A percentile compares a stretch with the other conserved stretches of the same genome.
phyloP scores from a whole-genome alignment of 352 stramenopile species.

The Pythium inflatum region DNA sequence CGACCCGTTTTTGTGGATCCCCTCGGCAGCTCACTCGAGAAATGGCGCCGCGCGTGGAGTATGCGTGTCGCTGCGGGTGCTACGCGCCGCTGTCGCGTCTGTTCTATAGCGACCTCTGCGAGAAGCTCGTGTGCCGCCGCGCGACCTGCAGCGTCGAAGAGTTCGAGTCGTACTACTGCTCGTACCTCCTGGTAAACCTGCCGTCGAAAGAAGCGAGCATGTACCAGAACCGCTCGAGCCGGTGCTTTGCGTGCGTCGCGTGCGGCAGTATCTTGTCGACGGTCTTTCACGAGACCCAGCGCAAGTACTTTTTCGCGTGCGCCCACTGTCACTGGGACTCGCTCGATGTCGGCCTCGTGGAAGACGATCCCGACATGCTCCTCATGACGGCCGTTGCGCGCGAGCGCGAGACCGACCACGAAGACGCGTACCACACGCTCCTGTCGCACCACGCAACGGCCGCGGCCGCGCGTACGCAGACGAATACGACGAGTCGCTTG shows the following conservation, averaged over 20 bases:
- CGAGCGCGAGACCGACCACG: constrained; percentile 71
- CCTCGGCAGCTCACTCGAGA: too few relatives aligned
- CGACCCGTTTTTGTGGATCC: too few relatives aligned
- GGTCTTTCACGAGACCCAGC: constrained; percentile 55
- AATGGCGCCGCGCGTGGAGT: constrained; percentile 61
- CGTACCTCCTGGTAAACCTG: constrained; percentile 83
- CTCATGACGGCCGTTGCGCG: constrained; percentile 78
- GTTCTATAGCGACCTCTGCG: constrained; percentile 80
- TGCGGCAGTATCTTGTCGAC: constrained; percentile 75
- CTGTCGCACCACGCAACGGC: constrained; percentile 57
- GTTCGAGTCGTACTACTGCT: constrained; percentile 90
- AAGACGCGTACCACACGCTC: constrained; percentile 78
- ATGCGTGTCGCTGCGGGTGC: constrained; percentile 77
- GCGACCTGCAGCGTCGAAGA: constrained; percentile 79
- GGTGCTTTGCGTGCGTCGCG: constrained; percentile 77
- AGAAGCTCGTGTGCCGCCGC: constrained; percentile 73
- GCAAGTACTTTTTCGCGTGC: constrained; percentile 83
- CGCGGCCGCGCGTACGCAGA: constrained; percentile 25
- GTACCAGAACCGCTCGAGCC: constrained; percentile 89
- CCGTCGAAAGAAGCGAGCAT: constrained; percentile 84
- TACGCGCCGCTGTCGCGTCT: constrained; percentile 56
- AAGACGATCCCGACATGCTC: constrained; percentile 84
- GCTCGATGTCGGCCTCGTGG: constrained; percentile 56
- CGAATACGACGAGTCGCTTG: not conserved
- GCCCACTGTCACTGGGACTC: constrained; percentile 88